Conservation (phyloP, 2,329 filamentous ascomycete species). For the Diaporthe citrichinensis region DNA sequence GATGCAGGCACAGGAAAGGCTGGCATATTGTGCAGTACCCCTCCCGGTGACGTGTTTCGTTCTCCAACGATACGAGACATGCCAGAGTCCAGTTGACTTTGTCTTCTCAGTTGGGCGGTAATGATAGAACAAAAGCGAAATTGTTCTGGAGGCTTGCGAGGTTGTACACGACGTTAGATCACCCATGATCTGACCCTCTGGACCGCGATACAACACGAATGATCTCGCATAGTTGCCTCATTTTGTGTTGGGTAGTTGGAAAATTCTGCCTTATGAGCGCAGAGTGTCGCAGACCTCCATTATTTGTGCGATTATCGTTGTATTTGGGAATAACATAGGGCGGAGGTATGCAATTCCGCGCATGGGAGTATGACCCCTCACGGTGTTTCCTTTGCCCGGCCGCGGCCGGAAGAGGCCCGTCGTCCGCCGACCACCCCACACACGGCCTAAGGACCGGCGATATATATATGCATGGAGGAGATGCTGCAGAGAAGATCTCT, state of each 20-base stretch:
- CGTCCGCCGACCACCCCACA: neutral
- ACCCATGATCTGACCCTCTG: neutral
- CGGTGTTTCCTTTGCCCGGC: slow-evolving; percentile 40
- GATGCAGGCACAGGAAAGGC: neutral
- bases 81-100: neutral
- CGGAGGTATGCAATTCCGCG: neutral
- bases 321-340: neutral
- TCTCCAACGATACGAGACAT: neutral
- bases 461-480: neutral
- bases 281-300: neutral
- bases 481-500: neutral
- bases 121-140: neutral
- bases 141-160: neutral
- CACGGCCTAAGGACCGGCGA: slow-evolving; percentile 15
- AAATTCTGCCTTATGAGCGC: neutral
- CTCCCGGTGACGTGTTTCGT: neutral
- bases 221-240: neutral
- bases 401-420: neutral
- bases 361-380: neutral
- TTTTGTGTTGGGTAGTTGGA: neutral
- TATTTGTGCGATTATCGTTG: neutral
- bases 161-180: neutral
- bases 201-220: too few relatives aligned
- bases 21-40: neutral
- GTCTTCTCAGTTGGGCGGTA: neutral